Conservation (phyloP, 164 flowering plant species). For the Dillenia suffruticosa region DNA sequence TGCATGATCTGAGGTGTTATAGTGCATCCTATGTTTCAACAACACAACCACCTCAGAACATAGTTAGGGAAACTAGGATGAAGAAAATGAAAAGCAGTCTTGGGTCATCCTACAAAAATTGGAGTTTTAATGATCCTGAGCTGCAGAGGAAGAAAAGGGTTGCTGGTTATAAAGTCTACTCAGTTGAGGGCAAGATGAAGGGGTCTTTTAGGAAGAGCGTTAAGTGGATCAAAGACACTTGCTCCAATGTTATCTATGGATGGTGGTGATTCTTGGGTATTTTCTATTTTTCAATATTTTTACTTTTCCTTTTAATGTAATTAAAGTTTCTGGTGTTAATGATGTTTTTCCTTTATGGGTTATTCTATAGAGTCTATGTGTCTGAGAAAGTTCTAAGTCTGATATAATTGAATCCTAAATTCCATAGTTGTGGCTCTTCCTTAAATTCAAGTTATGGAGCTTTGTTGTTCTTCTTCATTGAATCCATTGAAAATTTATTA, state of each 20-base stretch:
- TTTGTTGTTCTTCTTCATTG: too few relatives aligned
- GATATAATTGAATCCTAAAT: conserved; percentile 6
- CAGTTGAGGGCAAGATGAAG: conserved; percentile 38
- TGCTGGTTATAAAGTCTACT: conserved; percentile 35
- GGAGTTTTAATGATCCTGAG: conserved; percentile 43
- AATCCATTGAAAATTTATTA: too few relatives aligned
- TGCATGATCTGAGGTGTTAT: conserved; percentile 58
- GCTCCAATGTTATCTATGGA: conserved; percentile 53
- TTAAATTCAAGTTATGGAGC: background rate
- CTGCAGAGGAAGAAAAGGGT: conserved; percentile 51
- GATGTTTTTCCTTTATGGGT: background rate
- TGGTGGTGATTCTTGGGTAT: conserved; percentile 38
- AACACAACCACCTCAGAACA: conserved; percentile 7
- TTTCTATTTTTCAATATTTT: conserved; percentile 2
- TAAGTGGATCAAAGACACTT: conserved; percentile 69
- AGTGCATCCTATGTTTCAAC: conserved; percentile 40
- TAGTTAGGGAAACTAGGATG: conserved; percentile 30
- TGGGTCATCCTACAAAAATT: conserved; percentile 15
- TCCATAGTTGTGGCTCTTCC: background rate
- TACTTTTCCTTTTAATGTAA: background rate
- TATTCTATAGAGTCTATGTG: conserved; percentile 3
- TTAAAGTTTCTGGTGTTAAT: background rate
- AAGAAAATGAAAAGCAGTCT: conserved; percentile 24
- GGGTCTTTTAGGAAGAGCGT: conserved; percentile 35
- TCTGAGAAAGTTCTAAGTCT: conserved; percentile 1